A percentile compares a stretch with the other conserved stretches of the same genome.
These are phyloP conservation scores for Collybia mongolica DNA, from an alignment of 768 basidiomycete species.

Conservation along the genomic window DNA sequence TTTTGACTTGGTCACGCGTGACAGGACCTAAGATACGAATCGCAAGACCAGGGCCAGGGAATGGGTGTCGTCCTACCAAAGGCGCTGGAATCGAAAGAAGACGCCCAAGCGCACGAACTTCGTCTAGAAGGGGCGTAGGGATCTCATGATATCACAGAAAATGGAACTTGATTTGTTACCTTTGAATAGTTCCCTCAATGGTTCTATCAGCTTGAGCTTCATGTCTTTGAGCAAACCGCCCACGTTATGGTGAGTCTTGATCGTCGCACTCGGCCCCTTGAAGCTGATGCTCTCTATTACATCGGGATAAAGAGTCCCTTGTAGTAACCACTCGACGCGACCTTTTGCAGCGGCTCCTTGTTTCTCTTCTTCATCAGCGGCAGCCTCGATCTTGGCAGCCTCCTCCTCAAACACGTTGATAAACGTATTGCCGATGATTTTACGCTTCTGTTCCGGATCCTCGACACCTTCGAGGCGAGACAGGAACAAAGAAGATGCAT, in stretches of 20 bases:
- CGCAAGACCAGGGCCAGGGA: constrained; percentile 97
- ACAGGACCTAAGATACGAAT: constrained; percentile 98
- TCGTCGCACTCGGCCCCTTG: constrained; percentile 98
- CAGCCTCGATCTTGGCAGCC: constrained; percentile 83
- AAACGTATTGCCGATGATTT: constrained; percentile 98
- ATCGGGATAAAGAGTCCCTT: constrained; percentile 98
- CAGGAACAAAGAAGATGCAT: constrained; percentile 93
- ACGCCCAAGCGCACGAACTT: constrained; percentile 90
- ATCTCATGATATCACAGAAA: not conserved
- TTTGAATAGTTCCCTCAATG: constrained; percentile 96
- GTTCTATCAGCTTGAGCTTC: constrained; percentile 99
- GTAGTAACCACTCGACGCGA: constrained; percentile 93
- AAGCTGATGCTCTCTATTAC: constrained; percentile 99
- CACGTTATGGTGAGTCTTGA: constrained; percentile 99
- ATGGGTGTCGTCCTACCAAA: constrained; percentile 95
- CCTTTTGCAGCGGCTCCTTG: constrained; percentile 75
- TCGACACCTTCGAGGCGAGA: constrained; percentile 86
- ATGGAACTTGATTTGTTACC: constrained; percentile 41
- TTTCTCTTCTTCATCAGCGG: constrained; percentile 73
- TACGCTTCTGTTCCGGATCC: constrained; percentile 96
- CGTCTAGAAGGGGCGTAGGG: constrained; percentile 54
- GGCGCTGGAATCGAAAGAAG: constrained; percentile 89
- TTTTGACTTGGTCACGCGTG: constrained; percentile 87
- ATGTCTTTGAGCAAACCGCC: constrained; percentile 95
- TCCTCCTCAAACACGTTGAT: constrained; percentile 98